These are phyloP conservation scores for Neoscytalidium dimidiatum DNA, from an alignment of 2,329 filamentous ascomycete genomes.

Conservation along the genomic window DNA sequence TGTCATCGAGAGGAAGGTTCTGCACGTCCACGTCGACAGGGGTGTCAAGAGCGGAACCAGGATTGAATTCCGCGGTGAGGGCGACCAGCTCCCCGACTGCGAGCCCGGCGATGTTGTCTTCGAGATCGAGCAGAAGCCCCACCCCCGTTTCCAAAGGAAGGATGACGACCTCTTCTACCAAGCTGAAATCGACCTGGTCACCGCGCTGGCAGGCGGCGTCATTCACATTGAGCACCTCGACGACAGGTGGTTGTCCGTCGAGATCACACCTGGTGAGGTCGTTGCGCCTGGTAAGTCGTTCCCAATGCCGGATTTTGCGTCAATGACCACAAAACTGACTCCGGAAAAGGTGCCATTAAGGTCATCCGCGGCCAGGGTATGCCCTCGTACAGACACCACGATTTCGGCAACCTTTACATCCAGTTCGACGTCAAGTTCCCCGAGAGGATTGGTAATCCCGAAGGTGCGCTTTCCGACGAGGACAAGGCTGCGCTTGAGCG, in stretches of 20 bases:
- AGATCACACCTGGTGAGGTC: constrained; percentile 90
- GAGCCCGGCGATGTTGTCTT: constrained; percentile 96
- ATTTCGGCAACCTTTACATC: constrained; percentile 94
- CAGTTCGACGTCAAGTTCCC: constrained; percentile 98
- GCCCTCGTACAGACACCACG: constrained; percentile 93
- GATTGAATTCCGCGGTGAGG: constrained; percentile 95
- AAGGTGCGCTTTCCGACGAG: constrained; percentile 55
- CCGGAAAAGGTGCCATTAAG: constrained; percentile 74
- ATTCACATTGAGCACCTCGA: constrained; percentile 96
- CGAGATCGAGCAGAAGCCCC: constrained; percentile 99
- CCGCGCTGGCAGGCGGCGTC: constrained; percentile 86
- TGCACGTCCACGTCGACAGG: constrained; percentile 95
- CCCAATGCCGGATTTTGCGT: neutral
- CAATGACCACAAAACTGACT: neutral
- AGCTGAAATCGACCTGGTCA: constrained; percentile 92
- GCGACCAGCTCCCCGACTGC: constrained; percentile 91
- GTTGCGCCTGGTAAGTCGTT: constrained; percentile 78
- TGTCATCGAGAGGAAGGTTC: constrained; percentile 92
- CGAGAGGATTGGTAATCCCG: constrained; percentile 52
- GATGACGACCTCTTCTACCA: constrained; percentile 96
- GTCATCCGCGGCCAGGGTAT: constrained; percentile 96
- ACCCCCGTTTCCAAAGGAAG: constrained; percentile 90
- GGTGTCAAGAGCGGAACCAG: constrained; percentile 93
- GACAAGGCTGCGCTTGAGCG: constrained; percentile 79
- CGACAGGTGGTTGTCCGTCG: constrained; percentile 92